Conservation (phyloP, 2,329 filamentous ascomycete species). For the Cladosporium sp. region DNA sequence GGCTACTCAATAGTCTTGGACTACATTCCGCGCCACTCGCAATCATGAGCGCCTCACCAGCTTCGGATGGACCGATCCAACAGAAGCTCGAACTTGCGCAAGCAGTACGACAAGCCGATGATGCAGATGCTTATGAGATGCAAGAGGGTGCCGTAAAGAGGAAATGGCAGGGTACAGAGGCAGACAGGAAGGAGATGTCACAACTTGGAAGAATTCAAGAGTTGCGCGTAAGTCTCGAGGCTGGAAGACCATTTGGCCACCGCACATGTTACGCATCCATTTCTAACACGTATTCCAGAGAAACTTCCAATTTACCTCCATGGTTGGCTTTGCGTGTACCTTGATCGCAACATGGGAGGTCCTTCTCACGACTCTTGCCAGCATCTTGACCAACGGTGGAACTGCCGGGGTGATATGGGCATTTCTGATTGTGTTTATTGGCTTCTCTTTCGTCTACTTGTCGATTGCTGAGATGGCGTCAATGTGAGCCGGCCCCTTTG, state of each 20-base stretch:
- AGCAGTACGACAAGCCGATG: conserved; percentile 17
- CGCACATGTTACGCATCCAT: not conserved
- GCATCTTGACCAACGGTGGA: conserved; percentile 25
- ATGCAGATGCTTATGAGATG: conserved; percentile 23
- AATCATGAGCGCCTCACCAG: conserved; percentile 4
- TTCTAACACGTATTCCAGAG: conserved; percentile 22
- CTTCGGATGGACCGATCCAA: conserved; percentile 1
- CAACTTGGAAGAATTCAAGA: conserved; percentile 28
- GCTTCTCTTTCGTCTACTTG: conserved; percentile 43
- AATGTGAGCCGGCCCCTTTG: conserved; percentile 34
- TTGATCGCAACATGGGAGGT: conserved; percentile 32
- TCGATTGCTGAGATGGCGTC: conserved; percentile 51
- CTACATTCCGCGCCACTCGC: not conserved
- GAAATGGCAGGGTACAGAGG: conserved; percentile 27
- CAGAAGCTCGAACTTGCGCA: conserved; percentile 12
- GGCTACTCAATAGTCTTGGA: not conserved
- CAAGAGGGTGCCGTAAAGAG: conserved; percentile 24
- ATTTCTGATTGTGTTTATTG: conserved; percentile 37
- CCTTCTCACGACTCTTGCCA: conserved; percentile 20
- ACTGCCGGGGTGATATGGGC: conserved; percentile 38
- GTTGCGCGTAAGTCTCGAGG: conserved; percentile 19
- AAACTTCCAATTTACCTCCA: conserved; percentile 31
- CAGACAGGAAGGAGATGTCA: conserved; percentile 27
- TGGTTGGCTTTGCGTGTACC: conserved; percentile 29
- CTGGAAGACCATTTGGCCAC: too few species aligned